Percentiles rank a stretch among this genome's conserved stretches.
These are phyloP conservation scores for Pseudocercospora pini-densiflorae DNA, from an alignment of 2,329 filamentous ascomycete species.

Conservation along the genomic window DNA sequence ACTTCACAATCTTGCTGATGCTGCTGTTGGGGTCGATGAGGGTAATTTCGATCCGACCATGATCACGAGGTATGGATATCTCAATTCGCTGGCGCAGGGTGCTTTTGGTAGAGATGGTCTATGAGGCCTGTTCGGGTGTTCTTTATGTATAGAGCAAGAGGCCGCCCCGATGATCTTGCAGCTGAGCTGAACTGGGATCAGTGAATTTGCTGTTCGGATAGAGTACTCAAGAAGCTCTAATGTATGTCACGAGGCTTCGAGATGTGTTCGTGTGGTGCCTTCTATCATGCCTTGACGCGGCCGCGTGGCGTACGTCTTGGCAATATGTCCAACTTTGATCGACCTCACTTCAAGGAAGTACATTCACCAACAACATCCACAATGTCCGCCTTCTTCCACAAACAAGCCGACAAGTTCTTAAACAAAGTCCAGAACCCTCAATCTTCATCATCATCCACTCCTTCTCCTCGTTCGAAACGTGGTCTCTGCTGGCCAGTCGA, in stretches of 20 bases:
- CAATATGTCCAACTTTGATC: background rate
- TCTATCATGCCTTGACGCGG: background rate
- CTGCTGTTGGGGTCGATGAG: constrained; percentile 37
- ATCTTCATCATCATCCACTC: background rate
- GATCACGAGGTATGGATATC: constrained; percentile 46
- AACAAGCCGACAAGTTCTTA: constrained; percentile 14
- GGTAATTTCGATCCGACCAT: constrained; percentile 42
- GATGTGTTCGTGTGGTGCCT: too few relatives aligned
- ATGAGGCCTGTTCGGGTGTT: background rate
- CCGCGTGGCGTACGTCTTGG: background rate
- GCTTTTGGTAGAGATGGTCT: constrained; percentile 34
- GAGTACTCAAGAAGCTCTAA: background rate
- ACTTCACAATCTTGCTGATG: constrained; percentile 65
- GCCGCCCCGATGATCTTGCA: background rate
- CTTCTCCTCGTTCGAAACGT: constrained; percentile 31
- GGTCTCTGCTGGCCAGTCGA: constrained; percentile 41
- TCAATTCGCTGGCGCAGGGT: constrained; percentile 44
- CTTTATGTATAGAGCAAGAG: background rate
- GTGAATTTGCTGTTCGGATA: background rate
- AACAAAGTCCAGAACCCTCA: constrained; percentile 2
- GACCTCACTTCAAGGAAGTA: background rate
- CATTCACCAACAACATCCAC: too few relatives aligned
- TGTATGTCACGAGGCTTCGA: background rate
- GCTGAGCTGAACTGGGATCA: too few relatives aligned
- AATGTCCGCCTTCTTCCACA: constrained; percentile 18